Percentiles rank a stretch among this genome's conserved stretches.
Conservation (phyloP, 1,139 yeast species). For the Yamadazyma blattariae region DNA sequence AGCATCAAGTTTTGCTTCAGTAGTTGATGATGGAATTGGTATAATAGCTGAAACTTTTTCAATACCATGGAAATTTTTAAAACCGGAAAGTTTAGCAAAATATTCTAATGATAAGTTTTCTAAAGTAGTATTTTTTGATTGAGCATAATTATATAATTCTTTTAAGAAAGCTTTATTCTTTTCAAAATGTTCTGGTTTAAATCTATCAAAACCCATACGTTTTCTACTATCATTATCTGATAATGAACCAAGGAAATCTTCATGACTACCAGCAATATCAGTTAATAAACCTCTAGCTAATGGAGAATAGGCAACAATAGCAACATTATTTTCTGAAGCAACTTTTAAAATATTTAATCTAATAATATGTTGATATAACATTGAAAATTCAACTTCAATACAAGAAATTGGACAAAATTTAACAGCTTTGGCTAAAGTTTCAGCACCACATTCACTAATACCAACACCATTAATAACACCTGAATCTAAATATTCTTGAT, state of each 20-base stretch:
- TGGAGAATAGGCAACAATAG: slow-evolving; percentile 77
- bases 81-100: slow-evolving; percentile 30
- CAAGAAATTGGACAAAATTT: slow-evolving; percentile 50
- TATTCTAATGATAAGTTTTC: slow-evolving; percentile 76
- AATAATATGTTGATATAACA: slow-evolving; percentile 56
- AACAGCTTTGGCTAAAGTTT: slow-evolving; percentile 53
- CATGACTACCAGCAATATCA: slow-evolving; percentile 47
- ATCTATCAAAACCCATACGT: slow-evolving; percentile 46
- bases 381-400: slow-evolving; percentile 73
- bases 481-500: slow-evolving; percentile 47
- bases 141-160: slow-evolving; percentile 45
- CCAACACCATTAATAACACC: slow-evolving; percentile 65
- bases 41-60: slow-evolving; percentile 53
- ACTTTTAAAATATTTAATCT: slow-evolving; percentile 59
- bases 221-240: slow-evolving; percentile 43
- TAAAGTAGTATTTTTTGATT: slow-evolving; percentile 45
- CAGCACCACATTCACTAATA: slow-evolving; percentile 64
- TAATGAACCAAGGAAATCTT: slow-evolving; percentile 12
- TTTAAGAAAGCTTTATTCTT: slow-evolving; percentile 50
- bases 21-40: slow-evolving; percentile 79
- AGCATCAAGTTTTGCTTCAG: slow-evolving; percentile 54
- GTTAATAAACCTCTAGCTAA: slow-evolving; percentile 72
- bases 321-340: slow-evolving; percentile 37
- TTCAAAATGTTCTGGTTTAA: slow-evolving; percentile 51
- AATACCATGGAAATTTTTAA: slow-evolving; percentile 22